These are phyloP conservation scores for Selaginella tamariscina DNA, from an alignment of 75 land plant genomes.

Conservation along the genomic window DNA sequence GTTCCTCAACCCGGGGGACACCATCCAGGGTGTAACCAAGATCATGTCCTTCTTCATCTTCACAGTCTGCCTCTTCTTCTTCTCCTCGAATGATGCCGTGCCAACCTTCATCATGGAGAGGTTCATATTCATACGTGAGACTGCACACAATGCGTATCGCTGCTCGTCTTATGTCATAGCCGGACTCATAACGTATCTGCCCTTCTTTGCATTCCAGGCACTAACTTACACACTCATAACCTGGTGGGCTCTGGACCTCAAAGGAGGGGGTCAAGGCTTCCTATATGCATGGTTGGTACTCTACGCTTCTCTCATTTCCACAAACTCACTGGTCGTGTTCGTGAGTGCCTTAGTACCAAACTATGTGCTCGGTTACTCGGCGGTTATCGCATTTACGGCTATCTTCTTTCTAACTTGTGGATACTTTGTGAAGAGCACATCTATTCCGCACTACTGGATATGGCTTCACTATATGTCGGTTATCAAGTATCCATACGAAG, in stretches of 20 bases:
- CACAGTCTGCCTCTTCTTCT: conserved; percentile 55
- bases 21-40: conserved; percentile 42
- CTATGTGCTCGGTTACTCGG: conserved; percentile 56
- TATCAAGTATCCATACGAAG: conserved; percentile 30
- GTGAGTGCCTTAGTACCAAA: conserved; percentile 55
- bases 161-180: conserved; percentile 56
- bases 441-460: conserved; percentile 20
- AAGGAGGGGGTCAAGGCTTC: conserved; percentile 29
- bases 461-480: conserved; percentile 27
- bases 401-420: conserved; percentile 67
- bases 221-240: conserved; percentile 35
- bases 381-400: conserved; percentile 65
- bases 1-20: conserved; percentile 35
- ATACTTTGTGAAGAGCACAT: conserved; percentile 34
- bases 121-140: conserved; percentile 60
- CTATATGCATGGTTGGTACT: conserved; percentile 44
- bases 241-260: conserved; percentile 37
- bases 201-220: conserved; percentile 50
- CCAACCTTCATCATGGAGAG: conserved; percentile 72
- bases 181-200: conserved; percentile 47
- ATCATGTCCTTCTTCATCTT: conserved; percentile 55
- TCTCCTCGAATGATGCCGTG: conserved; percentile 63
- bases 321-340: conserved; percentile 59
- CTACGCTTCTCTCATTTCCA: conserved; percentile 50
- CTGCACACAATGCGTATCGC: conserved; percentile 61